Evolutionary conservation across 129 eudicot species (phyloP), one percentile per base, ranked within the genome.

Genomic region (Deinandra increscens): DNA sequence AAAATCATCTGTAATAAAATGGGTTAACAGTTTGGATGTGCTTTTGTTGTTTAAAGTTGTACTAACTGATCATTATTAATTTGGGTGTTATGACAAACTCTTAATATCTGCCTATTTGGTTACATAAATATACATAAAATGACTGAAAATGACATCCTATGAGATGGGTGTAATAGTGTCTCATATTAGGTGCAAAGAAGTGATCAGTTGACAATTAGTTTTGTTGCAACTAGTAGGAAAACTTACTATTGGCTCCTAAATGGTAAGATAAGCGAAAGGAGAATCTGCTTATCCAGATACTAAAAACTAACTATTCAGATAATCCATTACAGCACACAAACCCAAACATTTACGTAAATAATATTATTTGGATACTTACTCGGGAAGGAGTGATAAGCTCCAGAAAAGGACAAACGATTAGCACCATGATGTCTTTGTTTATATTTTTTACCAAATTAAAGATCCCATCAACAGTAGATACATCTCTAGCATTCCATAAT

Each of bases 311-410:
- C 56, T 37, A 68, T 26, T 50, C 73, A 68, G 20, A 49, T 49
- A 53, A 54, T 37, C 20, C 9, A 14, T 37, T 6, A 36, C 46
- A 11, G 38, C 23, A n/a, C 22, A 14, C 64, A 53, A 37, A 53
- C 60, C 39, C n/a, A 36, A 67, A 45, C 60, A 29, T 11, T 4
- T 36, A 2, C 63, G 20, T 36, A 59, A 6, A 55, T 26, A 33
- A 48, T 43, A 39, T 60, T 63, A 36, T 29, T 18, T 64, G 29
- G 23, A 45, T 14, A 19, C 59, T 78, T 91, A 91, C 97, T 85
- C 67, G 62, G 37, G 73, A 78, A 34, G 97, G 95, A 60, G 79
- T 68, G 33, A 88, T 41, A 55, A 82, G 76, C 63, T 91, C 97
- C 67, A 88, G 60, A 18, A 79, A 7, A 22, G 96, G 97, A 68